phyloP scores from a whole-genome alignment of 305 asterid species.

The Fraxinus nigra region DNA sequence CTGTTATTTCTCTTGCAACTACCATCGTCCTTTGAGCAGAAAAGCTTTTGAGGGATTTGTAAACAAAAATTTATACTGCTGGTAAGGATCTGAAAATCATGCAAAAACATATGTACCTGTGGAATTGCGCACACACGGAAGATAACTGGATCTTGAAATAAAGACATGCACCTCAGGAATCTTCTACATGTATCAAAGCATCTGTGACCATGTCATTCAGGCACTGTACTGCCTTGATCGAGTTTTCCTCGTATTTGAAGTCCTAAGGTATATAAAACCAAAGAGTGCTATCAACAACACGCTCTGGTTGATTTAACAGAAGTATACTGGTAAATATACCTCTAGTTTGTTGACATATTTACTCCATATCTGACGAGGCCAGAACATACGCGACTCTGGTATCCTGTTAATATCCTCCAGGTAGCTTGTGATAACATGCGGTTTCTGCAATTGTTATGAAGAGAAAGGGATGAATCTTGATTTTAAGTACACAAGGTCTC shows the following conservation, averaged over 20 bases:
- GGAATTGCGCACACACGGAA: conserved; percentile 75
- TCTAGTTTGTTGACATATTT: conserved; percentile 92
- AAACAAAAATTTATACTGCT: too few relatives aligned
- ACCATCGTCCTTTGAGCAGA: too few relatives aligned
- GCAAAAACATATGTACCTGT: neutral
- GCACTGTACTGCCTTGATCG: conserved; percentile 91
- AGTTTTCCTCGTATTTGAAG: conserved; percentile 79
- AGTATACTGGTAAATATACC: conserved; percentile 34
- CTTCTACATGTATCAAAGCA: conserved; percentile 78
- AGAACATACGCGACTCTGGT: conserved; percentile 96
- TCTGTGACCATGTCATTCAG: conserved; percentile 95
- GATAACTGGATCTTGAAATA: conserved; percentile 71
- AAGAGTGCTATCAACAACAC: neutral
- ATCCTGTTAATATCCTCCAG: conserved; percentile 95
- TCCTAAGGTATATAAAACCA: conserved; percentile 47
- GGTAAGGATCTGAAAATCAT: too few relatives aligned
- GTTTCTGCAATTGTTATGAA: conserved; percentile 51
- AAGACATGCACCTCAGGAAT: conserved; percentile 70
- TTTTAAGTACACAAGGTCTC: neutral
- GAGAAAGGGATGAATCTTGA: conserved; percentile 9
- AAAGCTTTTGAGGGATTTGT: neutral
- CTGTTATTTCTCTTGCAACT: too few relatives aligned
- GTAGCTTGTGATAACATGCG: conserved; percentile 88
- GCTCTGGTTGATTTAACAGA: too few relatives aligned
- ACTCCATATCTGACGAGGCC: conserved; percentile 98